Conservation (phyloP, 108 stramenopile species). For the Chaetoceros muelleri region DNA sequence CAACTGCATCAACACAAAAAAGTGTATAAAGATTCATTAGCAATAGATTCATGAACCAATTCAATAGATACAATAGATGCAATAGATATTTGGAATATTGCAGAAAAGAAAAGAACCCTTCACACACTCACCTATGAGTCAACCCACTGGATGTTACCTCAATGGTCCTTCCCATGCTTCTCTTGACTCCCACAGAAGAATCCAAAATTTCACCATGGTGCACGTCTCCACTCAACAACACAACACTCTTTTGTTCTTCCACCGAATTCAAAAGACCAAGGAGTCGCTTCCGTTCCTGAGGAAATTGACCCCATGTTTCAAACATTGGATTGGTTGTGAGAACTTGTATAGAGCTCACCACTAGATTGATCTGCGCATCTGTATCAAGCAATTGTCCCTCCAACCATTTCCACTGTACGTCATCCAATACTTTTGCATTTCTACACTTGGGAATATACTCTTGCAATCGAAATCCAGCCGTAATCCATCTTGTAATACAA, state of each 20-base stretch:
- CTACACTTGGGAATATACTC: constrained; percentile 18
- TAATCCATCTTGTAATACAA: constrained; percentile 62
- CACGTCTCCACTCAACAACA: constrained; percentile 78
- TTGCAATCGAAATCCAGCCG: constrained; percentile 43
- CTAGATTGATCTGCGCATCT: constrained; percentile 35
- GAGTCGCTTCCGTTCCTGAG: constrained; percentile 43
- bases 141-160: constrained; percentile 85
- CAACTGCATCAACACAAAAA: too few relatives aligned
- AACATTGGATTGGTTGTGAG: constrained; percentile 76
- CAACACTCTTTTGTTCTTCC: constrained; percentile 10
- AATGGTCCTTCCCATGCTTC: constrained; percentile 23
- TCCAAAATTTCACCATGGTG: constrained; percentile 78
- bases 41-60: too few relatives aligned
- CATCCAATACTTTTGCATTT: constrained; percentile 44
- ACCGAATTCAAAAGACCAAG: constrained; percentile 31
- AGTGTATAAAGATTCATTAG: too few relatives aligned
- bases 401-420: constrained; percentile 83
- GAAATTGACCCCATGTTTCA: constrained; percentile 88
- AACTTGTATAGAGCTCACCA: constrained; percentile 75
- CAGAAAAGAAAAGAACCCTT: too few relatives aligned
- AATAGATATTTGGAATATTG: too few relatives aligned
- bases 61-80: too few relatives aligned
- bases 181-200: constrained; percentile 1
- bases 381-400: constrained; percentile 27
- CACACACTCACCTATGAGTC: constrained; percentile 81